Percentiles rank a stretch among this genome's conserved stretches.
Conservation (phyloP, 2,329 filamentous ascomycete genomes). For the Canariomyces notabilis region DNA sequence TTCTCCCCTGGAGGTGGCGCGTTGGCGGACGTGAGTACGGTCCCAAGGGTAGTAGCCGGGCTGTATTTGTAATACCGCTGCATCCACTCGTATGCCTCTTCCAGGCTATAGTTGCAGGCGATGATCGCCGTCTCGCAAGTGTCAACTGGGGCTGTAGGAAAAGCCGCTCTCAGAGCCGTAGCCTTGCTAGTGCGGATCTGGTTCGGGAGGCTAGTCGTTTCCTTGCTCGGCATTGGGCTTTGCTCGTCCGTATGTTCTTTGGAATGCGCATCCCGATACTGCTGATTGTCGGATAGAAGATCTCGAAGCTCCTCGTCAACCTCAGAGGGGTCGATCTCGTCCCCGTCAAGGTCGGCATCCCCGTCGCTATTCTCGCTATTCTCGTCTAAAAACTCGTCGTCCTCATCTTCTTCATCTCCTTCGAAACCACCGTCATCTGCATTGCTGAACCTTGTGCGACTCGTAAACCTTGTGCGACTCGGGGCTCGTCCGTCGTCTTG, state of each 20-base stretch:
- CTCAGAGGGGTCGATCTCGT: conserved; percentile 19
- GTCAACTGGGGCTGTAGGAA: conserved; percentile 35
- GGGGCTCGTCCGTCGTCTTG: conserved; percentile 25
- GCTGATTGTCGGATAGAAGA: conserved; percentile 18
- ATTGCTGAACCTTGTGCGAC: conserved; percentile 32
- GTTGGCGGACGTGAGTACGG: conserved; percentile 5
- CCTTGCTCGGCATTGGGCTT: background rate
- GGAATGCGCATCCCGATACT: conserved; percentile 13
- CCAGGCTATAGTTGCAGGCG: conserved; percentile 32
- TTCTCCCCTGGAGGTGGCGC: background rate
- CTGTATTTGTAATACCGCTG: background rate
- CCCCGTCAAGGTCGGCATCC: conserved; percentile 18
- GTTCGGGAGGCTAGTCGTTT: conserved; percentile 12
- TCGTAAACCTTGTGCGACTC: conserved; percentile 27
- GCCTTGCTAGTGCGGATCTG: conserved; percentile 31
- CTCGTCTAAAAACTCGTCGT: conserved; percentile 14
- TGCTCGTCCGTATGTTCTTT: conserved; percentile 7
- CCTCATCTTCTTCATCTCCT: conserved; percentile 7
- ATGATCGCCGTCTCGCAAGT: conserved; percentile 35
- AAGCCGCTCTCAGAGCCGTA: conserved; percentile 38
- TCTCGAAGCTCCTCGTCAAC: conserved; percentile 21
- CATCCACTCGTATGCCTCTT: conserved; percentile 35
- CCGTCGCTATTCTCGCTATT: conserved; percentile 18
- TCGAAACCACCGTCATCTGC: conserved; percentile 22
- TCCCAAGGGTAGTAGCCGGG: background rate